Evolutionary conservation across 306 rosid genomes (phyloP).

Genomic region (Sicyos baderoa): DNA sequence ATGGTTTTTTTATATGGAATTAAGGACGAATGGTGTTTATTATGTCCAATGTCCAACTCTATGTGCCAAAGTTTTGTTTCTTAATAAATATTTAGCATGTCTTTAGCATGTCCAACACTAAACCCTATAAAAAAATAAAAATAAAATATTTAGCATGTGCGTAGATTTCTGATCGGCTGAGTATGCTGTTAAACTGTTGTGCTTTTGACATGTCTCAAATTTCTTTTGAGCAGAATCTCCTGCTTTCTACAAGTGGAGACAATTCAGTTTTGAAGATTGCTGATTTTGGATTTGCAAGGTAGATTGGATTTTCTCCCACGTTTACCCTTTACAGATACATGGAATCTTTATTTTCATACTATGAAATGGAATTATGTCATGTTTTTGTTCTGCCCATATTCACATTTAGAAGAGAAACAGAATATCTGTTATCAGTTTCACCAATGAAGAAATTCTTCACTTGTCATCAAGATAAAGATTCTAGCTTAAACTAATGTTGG

Average conservation of each 20-base stretch:
- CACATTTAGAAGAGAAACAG: conserved; percentile 8
- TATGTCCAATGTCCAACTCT: background rate
- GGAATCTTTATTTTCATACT: background rate
- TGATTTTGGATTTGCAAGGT: conserved; percentile 99
- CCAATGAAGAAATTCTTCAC: background rate
- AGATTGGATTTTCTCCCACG: background rate
- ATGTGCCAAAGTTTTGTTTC: background rate
- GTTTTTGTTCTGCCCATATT: background rate
- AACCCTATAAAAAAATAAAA: too few species aligned
- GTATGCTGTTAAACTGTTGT: conserved; percentile 32
- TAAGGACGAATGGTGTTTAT: background rate
- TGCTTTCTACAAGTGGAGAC: conserved; percentile 65
- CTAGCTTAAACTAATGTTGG: conserved; percentile 12
- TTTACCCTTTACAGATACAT: background rate
- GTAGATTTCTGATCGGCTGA: conserved; percentile 28
- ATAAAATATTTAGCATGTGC: conserved; percentile 18
- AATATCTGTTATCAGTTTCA: conserved; percentile 6
- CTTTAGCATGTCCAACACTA: too few species aligned
- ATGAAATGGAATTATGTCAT: conserved; percentile 5
- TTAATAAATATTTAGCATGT: conserved; percentile 12
- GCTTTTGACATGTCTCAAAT: conserved; percentile 35
- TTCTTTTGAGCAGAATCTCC: conserved; percentile 72
- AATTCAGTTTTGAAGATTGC: conserved; percentile 84
- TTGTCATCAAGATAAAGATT: background rate
- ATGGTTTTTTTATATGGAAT: background rate